phyloP scores from a whole-genome alignment of 148 eudicot genomes.

The Mesembryanthemum crystallinum region DNA sequence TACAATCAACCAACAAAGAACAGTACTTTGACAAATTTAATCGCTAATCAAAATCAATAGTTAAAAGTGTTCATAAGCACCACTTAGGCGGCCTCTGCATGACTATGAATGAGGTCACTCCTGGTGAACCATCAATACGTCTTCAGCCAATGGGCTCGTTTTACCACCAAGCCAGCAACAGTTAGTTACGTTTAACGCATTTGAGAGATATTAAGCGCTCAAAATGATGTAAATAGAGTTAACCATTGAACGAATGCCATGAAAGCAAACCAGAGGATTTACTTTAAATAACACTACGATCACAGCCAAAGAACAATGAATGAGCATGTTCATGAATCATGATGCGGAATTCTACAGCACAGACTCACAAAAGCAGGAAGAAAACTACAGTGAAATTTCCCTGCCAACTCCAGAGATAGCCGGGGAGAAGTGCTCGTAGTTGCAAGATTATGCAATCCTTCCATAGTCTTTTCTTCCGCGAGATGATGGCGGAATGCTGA shows the following conservation, averaged over 20 bases:
- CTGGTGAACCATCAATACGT: background rate
- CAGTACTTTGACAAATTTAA: background rate
- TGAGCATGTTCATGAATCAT: conserved; percentile 24
- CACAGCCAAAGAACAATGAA: conserved; percentile 23
- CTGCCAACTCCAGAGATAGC: conserved; percentile 14
- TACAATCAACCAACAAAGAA: background rate
- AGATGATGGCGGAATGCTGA: conserved; percentile 60
- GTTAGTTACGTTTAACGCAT: background rate
- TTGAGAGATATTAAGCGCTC: conserved; percentile 18
- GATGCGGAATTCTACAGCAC: conserved; percentile 24
- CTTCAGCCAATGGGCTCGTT: background rate
- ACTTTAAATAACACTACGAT: conserved; percentile 23
- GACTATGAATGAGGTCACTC: background rate
- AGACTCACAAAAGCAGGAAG: conserved; percentile 18
- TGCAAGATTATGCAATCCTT: conserved; percentile 48
- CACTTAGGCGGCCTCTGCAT: background rate
- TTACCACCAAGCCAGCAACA: background rate
- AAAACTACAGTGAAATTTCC: conserved; percentile 2
- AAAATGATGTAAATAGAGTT: conserved; percentile 20
- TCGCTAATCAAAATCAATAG: background rate
- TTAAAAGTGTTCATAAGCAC: background rate
- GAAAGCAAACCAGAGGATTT: conserved; percentile 29
- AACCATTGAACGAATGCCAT: conserved; percentile 10
- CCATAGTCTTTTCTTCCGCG: conserved; percentile 76
- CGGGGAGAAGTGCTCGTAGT: conserved; percentile 6